A percentile compares a stretch with the other conserved stretches of the same genome.
phyloP scores from a whole-genome alignment of 352 stramenopile species.

The Globisporangium paroecandrum region DNA sequence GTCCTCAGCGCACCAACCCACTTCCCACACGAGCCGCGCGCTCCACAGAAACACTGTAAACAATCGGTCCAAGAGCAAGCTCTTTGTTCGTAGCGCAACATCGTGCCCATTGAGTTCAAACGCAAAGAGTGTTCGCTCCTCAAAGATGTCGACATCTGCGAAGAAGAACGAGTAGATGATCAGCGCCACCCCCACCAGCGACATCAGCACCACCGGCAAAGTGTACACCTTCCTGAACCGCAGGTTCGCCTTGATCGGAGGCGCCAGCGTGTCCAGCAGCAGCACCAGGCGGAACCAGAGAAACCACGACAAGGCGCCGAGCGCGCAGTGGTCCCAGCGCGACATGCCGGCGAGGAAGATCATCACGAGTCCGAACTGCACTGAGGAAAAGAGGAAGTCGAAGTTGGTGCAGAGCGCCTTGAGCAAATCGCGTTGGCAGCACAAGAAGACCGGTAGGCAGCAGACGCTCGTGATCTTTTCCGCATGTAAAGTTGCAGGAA shows the following conservation, averaged over 20 bases:
- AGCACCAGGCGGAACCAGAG: slow-evolving; percentile 49
- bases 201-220: slow-evolving; percentile 23
- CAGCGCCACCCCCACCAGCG: slow-evolving; percentile 18
- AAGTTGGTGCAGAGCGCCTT: slow-evolving; percentile 21
- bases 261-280: slow-evolving; percentile 41
- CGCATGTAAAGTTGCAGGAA: slow-evolving; percentile 16
- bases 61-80: slow-evolving; percentile 35
- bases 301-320: slow-evolving; percentile 37
- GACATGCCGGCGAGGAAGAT: slow-evolving; percentile 31
- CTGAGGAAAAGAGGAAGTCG: slow-evolving; percentile 25
- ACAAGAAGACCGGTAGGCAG: slow-evolving; percentile 7
- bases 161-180: slow-evolving; percentile 35
- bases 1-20: slow-evolving; percentile 26
- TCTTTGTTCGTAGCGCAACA: slow-evolving; percentile 34
- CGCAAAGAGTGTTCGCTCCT: slow-evolving; percentile 26
- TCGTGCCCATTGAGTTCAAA: slow-evolving; percentile 19
- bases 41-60: slow-evolving; percentile 47
- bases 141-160: slow-evolving; percentile 21
- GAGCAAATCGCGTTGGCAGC: slow-evolving; percentile 25
- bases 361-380: slow-evolving; percentile 16
- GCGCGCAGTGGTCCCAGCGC: slow-evolving; percentile 24
- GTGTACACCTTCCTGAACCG: slow-evolving; percentile 22
- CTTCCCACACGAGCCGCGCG: slow-evolving; percentile 32
- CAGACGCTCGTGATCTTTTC: slow-evolving; percentile 23
- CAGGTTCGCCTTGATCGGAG: slow-evolving; percentile 22